Conservation (phyloP, 1,284 basidiomycete genomes). For the Irpex lacteus region DNA sequence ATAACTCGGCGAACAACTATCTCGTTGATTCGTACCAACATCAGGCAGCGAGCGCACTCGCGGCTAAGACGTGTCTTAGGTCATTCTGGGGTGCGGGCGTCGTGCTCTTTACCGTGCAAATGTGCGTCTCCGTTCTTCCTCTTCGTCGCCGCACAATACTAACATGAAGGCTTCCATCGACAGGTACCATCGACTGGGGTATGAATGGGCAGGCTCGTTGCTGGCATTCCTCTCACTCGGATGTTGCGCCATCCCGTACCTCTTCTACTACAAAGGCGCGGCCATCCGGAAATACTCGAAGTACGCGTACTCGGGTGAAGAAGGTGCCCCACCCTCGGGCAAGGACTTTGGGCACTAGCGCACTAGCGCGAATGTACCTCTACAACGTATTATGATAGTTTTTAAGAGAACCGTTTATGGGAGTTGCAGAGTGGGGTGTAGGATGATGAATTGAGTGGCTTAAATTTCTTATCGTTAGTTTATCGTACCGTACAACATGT, state of each 20-base stretch:
- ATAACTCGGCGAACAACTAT: conserved; percentile 41
- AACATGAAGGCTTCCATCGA: not conserved
- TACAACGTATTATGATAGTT: no score
- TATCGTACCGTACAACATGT: no score
- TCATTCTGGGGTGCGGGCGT: conserved; percentile 46
- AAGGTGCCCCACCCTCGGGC: not conserved
- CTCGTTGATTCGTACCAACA: conserved; percentile 44
- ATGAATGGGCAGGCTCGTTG: conserved; percentile 13
- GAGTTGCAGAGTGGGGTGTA: no score
- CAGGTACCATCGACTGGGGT: conserved; percentile 12
- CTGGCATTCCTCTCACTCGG: conserved; percentile 14
- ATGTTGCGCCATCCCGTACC: conserved; percentile 15
- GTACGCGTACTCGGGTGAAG: conserved; percentile 10
- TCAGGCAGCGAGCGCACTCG: conserved; percentile 30
- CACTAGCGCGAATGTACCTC: no score
- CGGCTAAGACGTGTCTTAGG: conserved; percentile 40
- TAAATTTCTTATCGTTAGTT: no score
- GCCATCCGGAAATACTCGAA: conserved; percentile 15
- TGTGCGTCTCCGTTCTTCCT: conserved; percentile 16
- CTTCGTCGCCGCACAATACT: not conserved
- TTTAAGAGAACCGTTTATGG: no score
- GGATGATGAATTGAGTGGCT: no score
- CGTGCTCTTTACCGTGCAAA: conserved; percentile 36
- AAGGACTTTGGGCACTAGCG: not conserved
- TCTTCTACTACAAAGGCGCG: conserved; percentile 15